These are phyloP conservation scores for Pseudopediastrum boryanum DNA, from an alignment of 139 green algal genomes.

Conservation along the genomic window DNA sequence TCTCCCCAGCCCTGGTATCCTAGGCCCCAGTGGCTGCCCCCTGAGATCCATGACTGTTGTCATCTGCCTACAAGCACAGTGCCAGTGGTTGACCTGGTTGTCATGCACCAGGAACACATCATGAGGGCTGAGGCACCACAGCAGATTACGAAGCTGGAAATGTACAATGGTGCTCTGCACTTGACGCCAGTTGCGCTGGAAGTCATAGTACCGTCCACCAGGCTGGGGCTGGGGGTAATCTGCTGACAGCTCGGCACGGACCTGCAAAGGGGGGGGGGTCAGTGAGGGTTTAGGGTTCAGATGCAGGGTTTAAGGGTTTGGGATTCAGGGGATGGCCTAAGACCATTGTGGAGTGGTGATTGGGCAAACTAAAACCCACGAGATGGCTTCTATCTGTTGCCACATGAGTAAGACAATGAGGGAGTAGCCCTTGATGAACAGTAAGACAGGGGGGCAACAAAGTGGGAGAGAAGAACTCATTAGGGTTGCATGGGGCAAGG, in stretches of 20 bases:
- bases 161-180: constrained; percentile 83
- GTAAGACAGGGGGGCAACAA: no score
- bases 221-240: constrained; percentile 4
- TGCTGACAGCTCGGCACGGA: not conserved
- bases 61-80: constrained; percentile 35
- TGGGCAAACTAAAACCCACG: not conserved
- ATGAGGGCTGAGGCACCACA: constrained; percentile 82
- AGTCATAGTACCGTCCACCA: constrained; percentile 46
- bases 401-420: not conserved
- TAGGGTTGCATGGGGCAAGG: no score
- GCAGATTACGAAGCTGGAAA: constrained; percentile 94
- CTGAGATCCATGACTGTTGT: not conserved
- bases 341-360: not conserved
- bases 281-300: not conserved
- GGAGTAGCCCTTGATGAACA: no score
- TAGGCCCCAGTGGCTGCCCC: not conserved
- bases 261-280: not conserved
- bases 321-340: not conserved
- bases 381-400: not conserved
- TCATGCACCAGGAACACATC: constrained; percentile 83
- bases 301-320: not conserved
- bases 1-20: not conserved
- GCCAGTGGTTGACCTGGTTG: constrained; percentile 83
- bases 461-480: no score
- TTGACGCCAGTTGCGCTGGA: constrained; percentile 74